phyloP scores from a whole-genome alignment of 768 basidiomycete genomes.

The Mrakia frigida region DNA sequence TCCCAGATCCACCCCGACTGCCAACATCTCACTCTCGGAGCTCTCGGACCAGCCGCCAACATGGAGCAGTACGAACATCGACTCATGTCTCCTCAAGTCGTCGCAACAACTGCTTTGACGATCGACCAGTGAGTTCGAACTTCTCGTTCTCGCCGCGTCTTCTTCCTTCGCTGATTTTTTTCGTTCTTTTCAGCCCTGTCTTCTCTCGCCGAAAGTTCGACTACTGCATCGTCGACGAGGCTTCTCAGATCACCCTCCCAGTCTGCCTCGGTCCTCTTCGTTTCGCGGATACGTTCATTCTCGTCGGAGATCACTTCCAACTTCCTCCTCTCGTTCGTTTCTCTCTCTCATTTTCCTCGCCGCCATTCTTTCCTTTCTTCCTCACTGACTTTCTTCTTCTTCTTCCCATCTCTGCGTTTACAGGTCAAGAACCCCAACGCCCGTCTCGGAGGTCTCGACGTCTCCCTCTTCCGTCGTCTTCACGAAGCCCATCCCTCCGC shows the following conservation, averaged over 20 bases:
- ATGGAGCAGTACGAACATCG: conserved; percentile 79
- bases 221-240: conserved; percentile 96
- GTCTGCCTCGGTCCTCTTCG: conserved; percentile 90
- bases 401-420: neutral
- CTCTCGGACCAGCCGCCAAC: conserved; percentile 55
- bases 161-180: neutral
- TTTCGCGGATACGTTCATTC: conserved; percentile 81
- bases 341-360: neutral
- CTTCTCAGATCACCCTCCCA: conserved; percentile 93
- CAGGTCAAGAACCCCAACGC: conserved; percentile 78
- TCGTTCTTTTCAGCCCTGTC: conserved; percentile 55
- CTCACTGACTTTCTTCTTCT: neutral
- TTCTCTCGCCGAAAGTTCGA: conserved; percentile 83
- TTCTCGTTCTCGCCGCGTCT: conserved; percentile 2
- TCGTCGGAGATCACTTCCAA: conserved; percentile 97
- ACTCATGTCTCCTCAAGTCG: conserved; percentile 81
- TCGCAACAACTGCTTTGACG: conserved; percentile 90
- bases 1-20: conserved; percentile 75
- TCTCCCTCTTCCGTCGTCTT: conserved; percentile 80
- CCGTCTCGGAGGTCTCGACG: conserved; percentile 76
- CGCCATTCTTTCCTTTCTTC: neutral
- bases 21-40: conserved; percentile 62
- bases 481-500: conserved; percentile 70
- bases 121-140: conserved; percentile 75
- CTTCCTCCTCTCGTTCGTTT: conserved; percentile 78